phyloP scores from a whole-genome alignment of 2,329 filamentous ascomycete genomes.

The Fusarium nygamai region DNA sequence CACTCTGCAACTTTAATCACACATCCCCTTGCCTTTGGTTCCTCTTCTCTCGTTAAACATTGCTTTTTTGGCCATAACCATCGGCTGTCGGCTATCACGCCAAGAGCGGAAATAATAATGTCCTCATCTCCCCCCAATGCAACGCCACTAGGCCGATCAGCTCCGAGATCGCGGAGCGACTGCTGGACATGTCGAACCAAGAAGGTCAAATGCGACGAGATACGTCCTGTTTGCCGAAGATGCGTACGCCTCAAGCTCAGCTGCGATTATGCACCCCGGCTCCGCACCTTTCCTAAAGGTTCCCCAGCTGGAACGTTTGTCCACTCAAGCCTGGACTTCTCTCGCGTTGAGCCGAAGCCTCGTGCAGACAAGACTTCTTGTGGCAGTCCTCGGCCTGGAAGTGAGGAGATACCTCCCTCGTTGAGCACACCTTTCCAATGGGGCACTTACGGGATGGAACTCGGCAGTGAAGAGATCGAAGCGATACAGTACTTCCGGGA shows the following conservation, averaged over 20 bases:
- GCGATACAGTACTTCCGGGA: background rate
- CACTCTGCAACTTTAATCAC: background rate
- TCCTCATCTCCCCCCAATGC: background rate
- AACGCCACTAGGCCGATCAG: background rate
- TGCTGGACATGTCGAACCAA: background rate
- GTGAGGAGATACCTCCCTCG: background rate
- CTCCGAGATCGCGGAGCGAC: background rate
- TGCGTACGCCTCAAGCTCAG: background rate
- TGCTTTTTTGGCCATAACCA: accelerated
- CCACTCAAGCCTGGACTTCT: background rate
- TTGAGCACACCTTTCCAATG: background rate
- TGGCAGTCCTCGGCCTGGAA: background rate
- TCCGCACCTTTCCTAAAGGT: background rate
- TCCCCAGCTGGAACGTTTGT: background rate
- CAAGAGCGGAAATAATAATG: background rate
- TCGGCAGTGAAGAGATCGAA: background rate
- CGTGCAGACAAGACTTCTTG: no score
- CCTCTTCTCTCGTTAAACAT: background rate
- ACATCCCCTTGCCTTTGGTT: background rate
- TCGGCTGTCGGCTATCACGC: background rate
- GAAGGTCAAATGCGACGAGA: background rate
- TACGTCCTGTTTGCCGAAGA: background rate
- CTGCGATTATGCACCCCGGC: background rate
- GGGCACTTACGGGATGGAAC: background rate
- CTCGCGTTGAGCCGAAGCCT: background rate